Conservation (phyloP, 805 yeast genomes). For the Cyberlindnera maclurae region DNA sequence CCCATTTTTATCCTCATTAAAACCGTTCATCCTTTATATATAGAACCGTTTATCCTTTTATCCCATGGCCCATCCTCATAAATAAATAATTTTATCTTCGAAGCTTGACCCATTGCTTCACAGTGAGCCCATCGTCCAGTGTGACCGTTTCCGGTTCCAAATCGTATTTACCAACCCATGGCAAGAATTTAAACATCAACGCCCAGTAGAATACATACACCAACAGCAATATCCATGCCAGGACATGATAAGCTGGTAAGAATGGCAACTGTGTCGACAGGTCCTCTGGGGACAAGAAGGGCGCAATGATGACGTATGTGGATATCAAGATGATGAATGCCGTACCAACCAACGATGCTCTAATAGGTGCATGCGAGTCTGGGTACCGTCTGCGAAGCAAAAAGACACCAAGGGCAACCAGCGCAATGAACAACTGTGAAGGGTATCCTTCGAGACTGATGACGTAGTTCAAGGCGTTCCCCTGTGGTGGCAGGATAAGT, state of each 20-base stretch:
- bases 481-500: conserved; percentile 27
- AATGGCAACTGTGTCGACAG: conserved; percentile 3
- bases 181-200: conserved; percentile 40
- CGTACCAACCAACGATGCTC: conserved; percentile 44
- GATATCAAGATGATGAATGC: conserved; percentile 38
- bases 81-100: not conserved
- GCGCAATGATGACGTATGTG: conserved; percentile 43
- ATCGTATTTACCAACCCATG: conserved; percentile 38
- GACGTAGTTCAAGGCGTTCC: conserved; percentile 33
- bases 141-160: conserved; percentile 33
- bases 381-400: conserved; percentile 45
- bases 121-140: conserved; percentile 50
- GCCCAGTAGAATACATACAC: conserved; percentile 50
- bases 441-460: conserved; percentile 42
- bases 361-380: conserved; percentile 41
- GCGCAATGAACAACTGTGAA: conserved; percentile 38
- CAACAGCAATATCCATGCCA: conserved; percentile 35
- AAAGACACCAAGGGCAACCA: conserved; percentile 52
- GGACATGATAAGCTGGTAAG: conserved; percentile 31
- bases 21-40: no score
- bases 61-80: no score
- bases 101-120: conserved; percentile 48
- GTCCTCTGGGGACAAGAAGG: conserved; percentile 27
- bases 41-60: no score
- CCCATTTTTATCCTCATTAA: no score